Evolutionary conservation across 805 yeast species (phyloP), one percentile per base, ranked within the genome.

Genomic region (Pichia thaimueangensis): DNA sequence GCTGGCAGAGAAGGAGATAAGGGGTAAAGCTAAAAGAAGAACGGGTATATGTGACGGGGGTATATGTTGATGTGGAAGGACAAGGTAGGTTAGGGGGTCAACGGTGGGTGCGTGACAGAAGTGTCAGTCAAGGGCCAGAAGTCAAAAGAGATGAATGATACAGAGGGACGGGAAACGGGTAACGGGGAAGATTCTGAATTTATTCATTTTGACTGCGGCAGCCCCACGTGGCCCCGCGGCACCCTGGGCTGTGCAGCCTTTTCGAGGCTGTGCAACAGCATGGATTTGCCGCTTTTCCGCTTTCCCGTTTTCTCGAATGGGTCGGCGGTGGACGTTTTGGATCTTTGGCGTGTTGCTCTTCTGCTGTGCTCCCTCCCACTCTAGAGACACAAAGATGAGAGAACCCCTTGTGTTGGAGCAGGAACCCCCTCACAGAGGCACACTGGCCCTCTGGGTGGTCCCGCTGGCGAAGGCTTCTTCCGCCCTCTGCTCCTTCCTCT

Each of bases 401-500:
- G 25, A 34, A 13, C 37, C 25, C 7, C 12, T 29, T 15, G 16
- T 29, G 31, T 11, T 29, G 31, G 31, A 29, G n/a, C n/a, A n/a
- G n/a, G n/a, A n/a, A n/a, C n/a, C n/a, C n/a, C n/a, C n/a, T n/a
- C n/a, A n/a, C n/a, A 29, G 31, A 29, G 31, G 9, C 31, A 19
- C 16, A n/a, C 19, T 8, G 31, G 16, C 9, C 6, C 19, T 15
- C n/a, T 16, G 13, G 21, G 21, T 31, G 19, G 9, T 31, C 11
- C 13, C 16, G 13, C 2, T 23, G 9, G 19, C 28, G 17, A 23
- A 31, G n/a, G n/a, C 28, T 2, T 16, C 39, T 7, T 44, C 47
- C 2, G 19, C 38, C 6, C 15, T 44, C 10, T 44, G 47, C 30
- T 16, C 44, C 3, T 41, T 44, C 17, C 31, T 40, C 6, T 44